phyloP scores from a whole-genome alignment of 768 basidiomycete species.

The Leccinum incarnatum region DNA sequence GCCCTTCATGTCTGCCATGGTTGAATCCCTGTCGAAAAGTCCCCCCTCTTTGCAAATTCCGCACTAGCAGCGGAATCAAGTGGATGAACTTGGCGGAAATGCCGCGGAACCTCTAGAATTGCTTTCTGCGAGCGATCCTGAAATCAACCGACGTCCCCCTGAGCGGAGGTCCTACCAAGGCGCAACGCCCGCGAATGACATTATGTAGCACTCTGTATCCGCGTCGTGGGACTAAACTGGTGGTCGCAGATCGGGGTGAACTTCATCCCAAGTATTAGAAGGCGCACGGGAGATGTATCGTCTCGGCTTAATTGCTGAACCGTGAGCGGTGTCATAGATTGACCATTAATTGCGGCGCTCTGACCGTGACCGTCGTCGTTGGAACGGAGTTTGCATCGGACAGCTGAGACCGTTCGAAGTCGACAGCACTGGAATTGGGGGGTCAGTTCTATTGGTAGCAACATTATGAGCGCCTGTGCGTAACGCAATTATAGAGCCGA shows the following conservation, averaged over 20 bases:
- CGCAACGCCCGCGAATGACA: conserved; percentile 22
- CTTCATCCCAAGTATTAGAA: neutral
- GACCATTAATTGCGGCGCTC: neutral
- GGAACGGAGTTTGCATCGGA: conserved; percentile 4
- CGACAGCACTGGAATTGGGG: neutral
- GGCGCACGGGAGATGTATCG: neutral
- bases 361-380: neutral
- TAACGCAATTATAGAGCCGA: neutral
- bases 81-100: neutral
- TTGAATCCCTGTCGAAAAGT: neutral
- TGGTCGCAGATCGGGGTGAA: neutral
- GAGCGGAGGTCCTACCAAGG: neutral
- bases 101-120: neutral
- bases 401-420: neutral
- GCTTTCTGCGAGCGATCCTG: neutral
- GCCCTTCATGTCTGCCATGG: neutral
- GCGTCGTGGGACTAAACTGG: neutral
- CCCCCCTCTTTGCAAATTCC: neutral
- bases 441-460: neutral
- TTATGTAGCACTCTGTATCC: neutral
- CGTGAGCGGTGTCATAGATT: neutral
- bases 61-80: neutral
- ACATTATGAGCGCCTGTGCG: neutral
- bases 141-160: neutral
- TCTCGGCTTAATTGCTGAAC: neutral